Base-by-base conservation (phyloP, 805 yeast species). In the Ogataea nakhonphanomensis region DNA sequence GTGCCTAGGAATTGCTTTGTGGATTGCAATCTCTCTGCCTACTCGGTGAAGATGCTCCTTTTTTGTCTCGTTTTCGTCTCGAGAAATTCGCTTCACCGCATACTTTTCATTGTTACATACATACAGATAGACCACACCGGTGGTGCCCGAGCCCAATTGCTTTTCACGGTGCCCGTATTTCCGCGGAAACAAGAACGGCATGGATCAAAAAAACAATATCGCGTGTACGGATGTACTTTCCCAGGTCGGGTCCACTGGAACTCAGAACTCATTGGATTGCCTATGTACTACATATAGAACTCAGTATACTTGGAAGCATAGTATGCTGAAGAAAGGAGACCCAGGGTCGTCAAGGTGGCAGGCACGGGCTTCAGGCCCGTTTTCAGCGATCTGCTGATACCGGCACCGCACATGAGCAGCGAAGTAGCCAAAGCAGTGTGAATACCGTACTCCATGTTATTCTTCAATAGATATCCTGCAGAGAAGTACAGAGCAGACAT, bases 401-500 rank as follows among this genome's bases (percentile, higher is more conserved):
- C 89, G 7, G 91, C 90, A 29, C 73, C 73, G 8, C 83, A 61
- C 51, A 90, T 71, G 12, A 84, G 55, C 1, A 78, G 51, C 5
- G 95, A 81, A 1, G 90, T 75, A 9, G 79, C 83, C 40, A 89
- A 65, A 0, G 96, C 95, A 12, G 84, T 59, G 58, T 85, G 90
- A 49, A 90, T 71, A 31, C 96, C 96, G 64, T 76, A 77, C 57
- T 85, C 89, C 45, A 78, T 79, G 58, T 87, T 85, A 39, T 80
- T 66, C 49, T 76, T 73, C 46, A 88, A 66, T 49, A 90, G 70
- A 62, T 87, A 85, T 12, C 95, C 91, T 2, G 88, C 81, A 43
- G 69, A 57, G n/a, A 83, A 84, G 57, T 74, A 84, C 21, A 78
- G 56, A 2, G 74, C 67, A 10, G 84, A 71, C 47, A 84, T 67